phyloP scores from a whole-genome alignment of 2,329 filamentous ascomycete genomes.

The Diplocarpon rosae region DNA sequence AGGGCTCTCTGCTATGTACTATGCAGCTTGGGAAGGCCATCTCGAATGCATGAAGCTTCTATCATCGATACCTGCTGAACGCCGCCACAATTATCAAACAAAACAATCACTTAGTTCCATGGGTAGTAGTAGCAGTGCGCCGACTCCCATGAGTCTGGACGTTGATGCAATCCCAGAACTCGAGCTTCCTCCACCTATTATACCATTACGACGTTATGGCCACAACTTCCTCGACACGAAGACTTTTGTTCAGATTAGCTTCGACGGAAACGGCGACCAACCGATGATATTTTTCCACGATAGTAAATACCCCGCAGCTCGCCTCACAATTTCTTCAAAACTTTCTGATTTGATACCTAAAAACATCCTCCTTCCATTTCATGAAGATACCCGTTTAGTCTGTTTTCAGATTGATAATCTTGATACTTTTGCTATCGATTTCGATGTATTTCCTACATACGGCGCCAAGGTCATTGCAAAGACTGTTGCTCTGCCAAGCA shows the following conservation, averaged over 20 bases:
- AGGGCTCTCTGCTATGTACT: slow-evolving; percentile 88
- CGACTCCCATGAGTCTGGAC: slow-evolving; percentile 58
- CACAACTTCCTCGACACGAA: slow-evolving; percentile 99
- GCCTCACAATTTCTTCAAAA: slow-evolving; percentile 93
- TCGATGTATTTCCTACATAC: slow-evolving; percentile 95
- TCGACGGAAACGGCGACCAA: slow-evolving; percentile 62
- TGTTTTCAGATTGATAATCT: slow-evolving; percentile 95
- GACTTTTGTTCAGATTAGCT: slow-evolving; percentile 86
- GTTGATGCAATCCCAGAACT: slow-evolving; percentile 84
- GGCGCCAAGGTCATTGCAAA: slow-evolving; percentile 96
- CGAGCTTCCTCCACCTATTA: slow-evolving; percentile 88
- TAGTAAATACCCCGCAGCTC: slow-evolving; percentile 88
- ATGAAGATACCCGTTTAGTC: slow-evolving; percentile 86
- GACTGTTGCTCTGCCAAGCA: slow-evolving; percentile 79
- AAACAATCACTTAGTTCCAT: slow-evolving; percentile 26
- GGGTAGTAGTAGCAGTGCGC: slow-evolving; percentile 25
- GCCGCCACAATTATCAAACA: slow-evolving; percentile 4
- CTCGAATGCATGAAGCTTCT: slow-evolving; percentile 88
- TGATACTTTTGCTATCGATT: slow-evolving; percentile 87
- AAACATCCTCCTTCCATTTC: slow-evolving; percentile 89
- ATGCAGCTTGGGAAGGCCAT: slow-evolving; percentile 96
- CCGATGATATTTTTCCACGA: slow-evolving; percentile 95
- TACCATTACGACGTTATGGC: slow-evolving; percentile 85
- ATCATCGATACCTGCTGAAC: slow-evolving; percentile 35
- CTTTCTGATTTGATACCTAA: slow-evolving; percentile 91